Base-by-base conservation (phyloP, 2,329 filamentous ascomycete species). In the Scleromitrula shiraiana region DNA sequence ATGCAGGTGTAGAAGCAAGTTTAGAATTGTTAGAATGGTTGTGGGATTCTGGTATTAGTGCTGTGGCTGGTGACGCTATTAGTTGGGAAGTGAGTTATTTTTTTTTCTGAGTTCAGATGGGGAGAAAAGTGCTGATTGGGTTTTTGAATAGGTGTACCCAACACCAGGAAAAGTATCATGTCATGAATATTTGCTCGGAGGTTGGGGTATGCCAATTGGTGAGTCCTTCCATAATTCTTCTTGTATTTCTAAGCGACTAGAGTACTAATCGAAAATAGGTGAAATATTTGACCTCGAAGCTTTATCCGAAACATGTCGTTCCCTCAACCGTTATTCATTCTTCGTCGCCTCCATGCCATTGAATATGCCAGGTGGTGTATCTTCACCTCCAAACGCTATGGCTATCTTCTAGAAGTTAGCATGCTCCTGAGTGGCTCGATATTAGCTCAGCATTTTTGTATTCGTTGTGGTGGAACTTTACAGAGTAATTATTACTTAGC, bases 291-390 rank as follows among this genome's bases (percentile, higher is more conserved):
- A 63, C 32, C 44, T 64, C n/a, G 62, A 63, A 20, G 47, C 46
- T 17, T 46, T 64, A 41, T 52, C 60, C 3, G 41, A 67, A 38
- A 71, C 73, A 29, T 80, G 79, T 57, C 70, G 71, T 59, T 68
- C 70, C 59, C 69, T 72, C 42, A 67, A 69, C 8, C 66, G 72
- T 23, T 83, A 77, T 63, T 74, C 69, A 7, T 84, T 84, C 58
- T 72, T 85, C 66, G 68, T 84, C 20, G 76, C 76, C 0, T 81
- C 76, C 46, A 70, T 68, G 10, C 79, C 80, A 1, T 62, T 80
- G 30, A 82, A 82, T 59, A 46, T 59, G 9, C 41, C 46, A 17
- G 57, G 57, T 7, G 57, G 57, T 7, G 46, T 60, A 29, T 58
- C 57, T 10, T 58, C 54, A 29, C 56, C 54, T 7, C 52, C 55